Conservation (phyloP, 169 alveolate species). For the Plasmodium ovale region DNA sequence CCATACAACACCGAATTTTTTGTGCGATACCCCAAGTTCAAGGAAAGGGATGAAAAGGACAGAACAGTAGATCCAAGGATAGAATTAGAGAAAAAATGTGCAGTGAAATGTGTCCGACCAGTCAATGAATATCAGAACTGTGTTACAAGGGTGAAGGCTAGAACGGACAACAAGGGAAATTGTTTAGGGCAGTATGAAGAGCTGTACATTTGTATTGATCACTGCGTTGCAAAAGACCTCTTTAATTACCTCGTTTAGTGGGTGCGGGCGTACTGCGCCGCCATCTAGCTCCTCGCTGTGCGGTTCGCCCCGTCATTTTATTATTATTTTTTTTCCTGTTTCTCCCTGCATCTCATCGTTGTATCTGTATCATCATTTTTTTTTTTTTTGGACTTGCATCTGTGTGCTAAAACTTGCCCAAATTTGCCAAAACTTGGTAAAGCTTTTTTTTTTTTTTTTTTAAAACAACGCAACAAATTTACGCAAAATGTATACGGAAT, state of each 20-base stretch:
- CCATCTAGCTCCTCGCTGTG: too few species aligned
- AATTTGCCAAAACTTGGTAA: too few species aligned
- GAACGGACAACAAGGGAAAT: constrained; percentile 84
- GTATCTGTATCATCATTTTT: too few species aligned
- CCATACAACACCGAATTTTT: constrained; percentile 81
- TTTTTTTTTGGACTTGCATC: too few species aligned
- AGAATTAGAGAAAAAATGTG: constrained; percentile 83
- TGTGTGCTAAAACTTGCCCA: too few species aligned
- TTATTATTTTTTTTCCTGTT: too few species aligned
- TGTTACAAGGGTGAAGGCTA: constrained; percentile 80
- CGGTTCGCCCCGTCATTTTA: too few species aligned
- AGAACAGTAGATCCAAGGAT: constrained; percentile 83
- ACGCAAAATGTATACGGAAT: not conserved
- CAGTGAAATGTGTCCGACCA: constrained; percentile 82
- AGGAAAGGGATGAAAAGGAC: constrained; percentile 79
- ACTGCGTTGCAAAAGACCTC: constrained; percentile 82
- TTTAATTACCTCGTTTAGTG: constrained; percentile 79
- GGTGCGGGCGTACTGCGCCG: too few species aligned
- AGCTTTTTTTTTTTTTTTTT: not conserved
- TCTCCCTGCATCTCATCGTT: too few species aligned
- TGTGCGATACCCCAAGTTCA: constrained; percentile 81
- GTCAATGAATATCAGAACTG: constrained; percentile 84
- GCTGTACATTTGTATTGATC: constrained; percentile 83
- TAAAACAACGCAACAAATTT: not conserved
- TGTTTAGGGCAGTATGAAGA: constrained; percentile 85